phyloP scores from a whole-genome alignment of 2,329 filamentous ascomycete genomes.

The Cercospora beticola region DNA sequence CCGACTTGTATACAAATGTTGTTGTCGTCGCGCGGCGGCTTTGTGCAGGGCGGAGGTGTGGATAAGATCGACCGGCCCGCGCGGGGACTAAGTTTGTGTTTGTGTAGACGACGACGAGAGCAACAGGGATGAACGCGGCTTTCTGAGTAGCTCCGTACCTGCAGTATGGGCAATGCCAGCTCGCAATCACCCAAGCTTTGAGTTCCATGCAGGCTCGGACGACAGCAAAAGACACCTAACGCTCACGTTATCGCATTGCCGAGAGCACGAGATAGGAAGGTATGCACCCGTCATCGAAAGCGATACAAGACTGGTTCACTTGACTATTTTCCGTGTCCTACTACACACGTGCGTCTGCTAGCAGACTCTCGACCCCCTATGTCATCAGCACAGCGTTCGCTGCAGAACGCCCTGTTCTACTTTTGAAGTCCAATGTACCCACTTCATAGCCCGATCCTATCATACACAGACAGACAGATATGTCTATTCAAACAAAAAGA shows the following conservation, averaged over 20 bases:
- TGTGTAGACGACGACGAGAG: not conserved
- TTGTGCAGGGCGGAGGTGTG: not conserved
- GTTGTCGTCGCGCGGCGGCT: not conserved
- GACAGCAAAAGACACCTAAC: not conserved
- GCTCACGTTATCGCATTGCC: not conserved
- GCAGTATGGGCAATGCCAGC: not conserved
- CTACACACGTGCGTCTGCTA: not conserved
- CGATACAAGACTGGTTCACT: not conserved
- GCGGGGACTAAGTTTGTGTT: not conserved
- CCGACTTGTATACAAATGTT: not conserved
- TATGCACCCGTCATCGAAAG: not conserved
- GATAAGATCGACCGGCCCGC: not conserved
- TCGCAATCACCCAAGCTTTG: not conserved
- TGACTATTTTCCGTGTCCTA: not conserved
- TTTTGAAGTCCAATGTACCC: not conserved
- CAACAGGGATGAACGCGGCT: not conserved
- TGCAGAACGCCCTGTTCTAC: not conserved
- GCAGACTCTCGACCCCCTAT: not conserved
- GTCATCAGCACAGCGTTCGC: not conserved
- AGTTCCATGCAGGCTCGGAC: not conserved
- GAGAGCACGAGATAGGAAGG: not conserved
- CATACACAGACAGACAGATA: conserved; percentile 13
- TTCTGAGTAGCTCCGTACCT: too few species aligned
- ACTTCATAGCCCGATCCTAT: not conserved
- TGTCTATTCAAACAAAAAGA: conserved; percentile 17